phyloP scores from a whole-genome alignment of 2,329 filamentous ascomycete genomes.

The Pseudogymnoascus verrucosus region DNA sequence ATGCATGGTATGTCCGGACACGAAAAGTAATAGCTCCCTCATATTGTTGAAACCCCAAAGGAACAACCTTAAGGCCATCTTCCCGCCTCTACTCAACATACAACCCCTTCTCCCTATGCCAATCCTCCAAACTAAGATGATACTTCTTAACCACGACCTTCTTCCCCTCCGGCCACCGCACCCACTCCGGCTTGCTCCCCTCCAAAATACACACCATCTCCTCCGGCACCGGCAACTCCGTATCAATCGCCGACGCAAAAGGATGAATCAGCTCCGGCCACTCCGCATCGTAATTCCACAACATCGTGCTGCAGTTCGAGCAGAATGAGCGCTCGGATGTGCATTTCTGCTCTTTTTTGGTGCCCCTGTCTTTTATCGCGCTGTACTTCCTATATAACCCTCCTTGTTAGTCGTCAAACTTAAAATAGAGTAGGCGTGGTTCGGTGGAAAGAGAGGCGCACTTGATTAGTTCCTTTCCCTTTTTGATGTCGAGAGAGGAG shows the following conservation, averaged over 20 bases:
- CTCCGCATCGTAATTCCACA: slow-evolving; percentile 39
- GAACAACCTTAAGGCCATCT: no score
- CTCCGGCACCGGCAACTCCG: slow-evolving; percentile 34
- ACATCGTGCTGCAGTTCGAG: slow-evolving; percentile 38
- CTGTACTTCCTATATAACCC: slow-evolving; percentile 33
- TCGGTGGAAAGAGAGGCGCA: slow-evolving; percentile 19
- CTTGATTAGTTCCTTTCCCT: slow-evolving; percentile 37
- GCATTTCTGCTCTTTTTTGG: slow-evolving; percentile 29
- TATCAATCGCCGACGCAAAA: slow-evolving; percentile 42
- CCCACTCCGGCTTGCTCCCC: slow-evolving; percentile 37
- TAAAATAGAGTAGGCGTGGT: background rate
- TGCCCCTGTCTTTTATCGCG: slow-evolving; percentile 36
- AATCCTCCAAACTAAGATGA: slow-evolving; percentile 35
- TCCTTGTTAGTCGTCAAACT: background rate
- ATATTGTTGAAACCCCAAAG: background rate
- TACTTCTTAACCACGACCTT: slow-evolving; percentile 35
- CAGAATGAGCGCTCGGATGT: slow-evolving; percentile 40
- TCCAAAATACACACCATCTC: slow-evolving; percentile 40
- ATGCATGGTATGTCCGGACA: background rate
- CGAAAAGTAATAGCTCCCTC: background rate
- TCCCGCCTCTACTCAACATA: slow-evolving; percentile 14
- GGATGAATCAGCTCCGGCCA: slow-evolving; percentile 42
- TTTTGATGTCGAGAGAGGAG: slow-evolving; percentile 33
- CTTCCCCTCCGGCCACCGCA: slow-evolving; percentile 39
- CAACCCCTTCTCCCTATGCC: slow-evolving; percentile 36